These are phyloP conservation scores for Ceratonia siliqua DNA, from an alignment of 306 rosid genomes.

Conservation along the genomic window DNA sequence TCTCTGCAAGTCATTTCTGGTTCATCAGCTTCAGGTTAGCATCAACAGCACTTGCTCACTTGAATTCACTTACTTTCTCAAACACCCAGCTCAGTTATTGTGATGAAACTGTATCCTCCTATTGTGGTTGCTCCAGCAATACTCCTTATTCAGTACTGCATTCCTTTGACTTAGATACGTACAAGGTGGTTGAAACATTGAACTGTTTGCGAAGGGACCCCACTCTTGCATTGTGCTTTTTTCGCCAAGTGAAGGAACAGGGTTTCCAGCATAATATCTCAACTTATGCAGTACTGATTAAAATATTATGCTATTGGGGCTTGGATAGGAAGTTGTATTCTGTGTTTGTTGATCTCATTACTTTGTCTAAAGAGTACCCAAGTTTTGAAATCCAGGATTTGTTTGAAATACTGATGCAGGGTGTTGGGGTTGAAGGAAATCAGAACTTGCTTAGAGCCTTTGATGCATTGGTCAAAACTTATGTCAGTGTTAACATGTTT, in stretches of 20 bases:
- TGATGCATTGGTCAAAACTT: conserved; percentile 64
- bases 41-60: conserved; percentile 39
- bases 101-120: not conserved
- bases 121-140: not conserved
- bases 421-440: conserved; percentile 29
- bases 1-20: not conserved
- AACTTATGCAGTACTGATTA: conserved; percentile 57
- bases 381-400: conserved; percentile 46
- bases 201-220: conserved; percentile 46
- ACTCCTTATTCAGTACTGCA: not conserved
- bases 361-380: conserved; percentile 26
- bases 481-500: conserved; percentile 59
- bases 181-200: conserved; percentile 45
- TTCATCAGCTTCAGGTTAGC: conserved; percentile 12
- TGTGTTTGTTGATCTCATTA: conserved; percentile 57
- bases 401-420: conserved; percentile 46
- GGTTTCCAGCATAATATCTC: conserved; percentile 51
- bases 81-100: not conserved
- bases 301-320: conserved; percentile 62
- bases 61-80: conserved; percentile 6
- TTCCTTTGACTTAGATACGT: conserved; percentile 22
- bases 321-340: conserved; percentile 56
- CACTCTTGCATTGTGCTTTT: conserved; percentile 52
- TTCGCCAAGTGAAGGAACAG: conserved; percentile 38
- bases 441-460: conserved; percentile 43